Percentiles rank a stretch among this genome's conserved stretches.
Evolutionary conservation across 345 rosid species (phyloP).

Genomic region (rapeseed (Brassica napus)): DNA sequence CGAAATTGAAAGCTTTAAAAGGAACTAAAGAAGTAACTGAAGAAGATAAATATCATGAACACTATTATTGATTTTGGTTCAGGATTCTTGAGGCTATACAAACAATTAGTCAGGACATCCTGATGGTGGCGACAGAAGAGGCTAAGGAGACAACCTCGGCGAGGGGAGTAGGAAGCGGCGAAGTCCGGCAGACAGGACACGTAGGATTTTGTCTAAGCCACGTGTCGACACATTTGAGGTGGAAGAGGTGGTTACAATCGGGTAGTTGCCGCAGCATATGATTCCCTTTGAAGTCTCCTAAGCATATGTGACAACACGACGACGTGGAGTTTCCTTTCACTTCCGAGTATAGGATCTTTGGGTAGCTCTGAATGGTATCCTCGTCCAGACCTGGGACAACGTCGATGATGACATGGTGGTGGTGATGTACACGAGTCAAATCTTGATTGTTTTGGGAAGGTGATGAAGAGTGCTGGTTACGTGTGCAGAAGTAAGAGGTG

Average conservation of each 20-base stretch:
- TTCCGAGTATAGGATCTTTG: constrained; percentile 70
- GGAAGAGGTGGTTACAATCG: constrained; percentile 79
- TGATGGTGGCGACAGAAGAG: constrained; percentile 32
- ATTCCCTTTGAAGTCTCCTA: constrained; percentile 66
- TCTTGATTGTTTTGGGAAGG: constrained; percentile 14
- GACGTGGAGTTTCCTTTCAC: constrained; percentile 51
- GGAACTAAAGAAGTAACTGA: background rate
- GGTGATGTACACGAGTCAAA: constrained; percentile 26
- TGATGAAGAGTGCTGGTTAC: constrained; percentile 35
- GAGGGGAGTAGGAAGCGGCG: constrained; percentile 82
- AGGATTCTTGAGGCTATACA: background rate
- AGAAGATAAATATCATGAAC: background rate
- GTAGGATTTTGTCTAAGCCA: constrained; percentile 77
- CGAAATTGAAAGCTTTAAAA: background rate
- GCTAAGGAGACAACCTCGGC: constrained; percentile 82
- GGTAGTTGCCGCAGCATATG: constrained; percentile 67
- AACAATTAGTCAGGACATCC: constrained; percentile 42
- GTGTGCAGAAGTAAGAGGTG: constrained; percentile 53
- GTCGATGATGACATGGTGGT: constrained; percentile 43
- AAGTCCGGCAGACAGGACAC: constrained; percentile 77
- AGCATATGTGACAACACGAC: constrained; percentile 72
- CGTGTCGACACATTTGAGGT: constrained; percentile 78
- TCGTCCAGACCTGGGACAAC: constrained; percentile 62
- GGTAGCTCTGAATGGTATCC: constrained; percentile 64
- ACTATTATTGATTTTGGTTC: background rate